These are phyloP conservation scores for Zasmidium angulare DNA, from an alignment of 2,329 filamentous ascomycete species.

Conservation along the genomic window DNA sequence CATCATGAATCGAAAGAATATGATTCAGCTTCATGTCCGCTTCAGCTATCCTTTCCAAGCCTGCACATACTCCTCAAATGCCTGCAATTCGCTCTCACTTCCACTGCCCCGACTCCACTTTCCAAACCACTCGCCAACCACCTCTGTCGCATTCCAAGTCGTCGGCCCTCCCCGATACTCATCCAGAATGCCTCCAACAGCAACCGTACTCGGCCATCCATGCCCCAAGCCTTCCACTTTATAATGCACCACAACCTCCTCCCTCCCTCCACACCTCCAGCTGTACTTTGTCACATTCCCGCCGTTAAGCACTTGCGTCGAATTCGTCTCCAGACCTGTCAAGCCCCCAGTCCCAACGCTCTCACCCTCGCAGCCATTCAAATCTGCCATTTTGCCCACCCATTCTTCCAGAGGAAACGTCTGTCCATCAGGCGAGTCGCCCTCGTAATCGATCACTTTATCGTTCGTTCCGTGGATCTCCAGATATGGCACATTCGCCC, in stretches of 20 bases:
- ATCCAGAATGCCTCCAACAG: slow-evolving; percentile 4
- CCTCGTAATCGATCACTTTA: slow-evolving; percentile 37
- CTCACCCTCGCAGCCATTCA: slow-evolving; percentile 1
- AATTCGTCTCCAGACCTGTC: neutral
- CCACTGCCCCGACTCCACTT: neutral
- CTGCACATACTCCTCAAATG: neutral
- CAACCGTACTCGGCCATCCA: slow-evolving; percentile 9
- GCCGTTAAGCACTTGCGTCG: slow-evolving; percentile 8
- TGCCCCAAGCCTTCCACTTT: slow-evolving; percentile 12
- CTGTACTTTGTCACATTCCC: slow-evolving; percentile 11
- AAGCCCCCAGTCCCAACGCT: neutral
- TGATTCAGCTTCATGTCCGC: too few species aligned
- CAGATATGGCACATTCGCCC: slow-evolving; percentile 33
- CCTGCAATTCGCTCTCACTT: neutral
- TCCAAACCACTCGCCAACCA: slow-evolving; percentile 5
- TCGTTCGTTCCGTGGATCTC: slow-evolving; percentile 43
- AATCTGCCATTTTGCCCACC: slow-evolving; percentile 3
- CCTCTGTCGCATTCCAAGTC: slow-evolving; percentile 2
- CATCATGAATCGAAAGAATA: neutral
- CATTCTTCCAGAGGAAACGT: slow-evolving; percentile 14
- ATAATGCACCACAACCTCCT: slow-evolving; percentile 11
- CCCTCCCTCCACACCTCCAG: slow-evolving; percentile 3
- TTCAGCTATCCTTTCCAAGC: neutral
- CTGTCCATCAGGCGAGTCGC: slow-evolving; percentile 14
- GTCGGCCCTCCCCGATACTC: slow-evolving; percentile 5